Conservation (phyloP, 1,139 yeast genomes). For the Kodamaea alishanica region DNA sequence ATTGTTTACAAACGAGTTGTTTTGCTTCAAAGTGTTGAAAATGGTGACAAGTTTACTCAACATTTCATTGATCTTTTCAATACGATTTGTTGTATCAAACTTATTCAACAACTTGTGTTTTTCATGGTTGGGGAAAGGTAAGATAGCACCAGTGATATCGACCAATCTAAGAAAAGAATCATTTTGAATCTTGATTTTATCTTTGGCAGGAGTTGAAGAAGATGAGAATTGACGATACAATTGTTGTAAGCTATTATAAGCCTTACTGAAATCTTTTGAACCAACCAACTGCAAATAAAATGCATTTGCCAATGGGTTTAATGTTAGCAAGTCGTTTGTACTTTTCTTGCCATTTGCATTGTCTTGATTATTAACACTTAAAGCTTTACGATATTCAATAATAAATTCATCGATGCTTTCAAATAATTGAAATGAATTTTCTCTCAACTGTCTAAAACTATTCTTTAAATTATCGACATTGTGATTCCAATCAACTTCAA, state of each 20-base stretch:
- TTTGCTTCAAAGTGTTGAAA: slow-evolving; percentile 30
- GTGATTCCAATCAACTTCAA: slow-evolving; percentile 27
- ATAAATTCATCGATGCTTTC: slow-evolving; percentile 41
- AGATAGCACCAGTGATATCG: slow-evolving; percentile 55
- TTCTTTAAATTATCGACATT: slow-evolving; percentile 18
- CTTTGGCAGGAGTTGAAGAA: slow-evolving; percentile 12
- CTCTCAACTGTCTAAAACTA: slow-evolving; percentile 25
- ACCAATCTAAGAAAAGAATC: slow-evolving; percentile 37
- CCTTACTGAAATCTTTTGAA: slow-evolving; percentile 43
- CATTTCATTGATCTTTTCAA: slow-evolving; percentile 29
- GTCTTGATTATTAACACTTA: slow-evolving; percentile 12
- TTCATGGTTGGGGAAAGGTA: slow-evolving; percentile 54
- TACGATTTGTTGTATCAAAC: slow-evolving; percentile 32
- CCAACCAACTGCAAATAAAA: slow-evolving; percentile 53
- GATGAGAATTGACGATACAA: slow-evolving; percentile 25
- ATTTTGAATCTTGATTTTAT: slow-evolving; percentile 20
- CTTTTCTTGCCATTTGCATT: slow-evolving; percentile 3
- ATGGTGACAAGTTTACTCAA: slow-evolving; percentile 33
- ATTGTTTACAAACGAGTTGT: slow-evolving; percentile 36
- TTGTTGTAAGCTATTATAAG: slow-evolving; percentile 36
- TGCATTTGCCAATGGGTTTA: slow-evolving; percentile 62
- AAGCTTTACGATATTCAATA: slow-evolving; percentile 36
- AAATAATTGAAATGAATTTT: slow-evolving; percentile 29
- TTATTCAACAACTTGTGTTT: slow-evolving; percentile 41
- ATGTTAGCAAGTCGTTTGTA: slow-evolving; percentile 37